phyloP scores from a whole-genome alignment of 176 grass and related monocot species.

The Zea mays region Zm-B73-REFERENCE-NAM-5.0 NC_050099.1:183246501-183247000 shows the following conservation, averaged over 20 bases:
- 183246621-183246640: neutral
- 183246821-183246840: neutral
- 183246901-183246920: no score
- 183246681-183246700: neutral
- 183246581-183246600: slow-evolving; percentile 9
- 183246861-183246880: slow-evolving; percentile 10
- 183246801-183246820: slow-evolving; percentile 9
- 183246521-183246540: slow-evolving; percentile 13
- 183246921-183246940: no score
- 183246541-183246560: neutral
- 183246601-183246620: neutral
- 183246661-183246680: slow-evolving; percentile 2
- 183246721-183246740: slow-evolving; percentile 14
- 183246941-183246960: no score
- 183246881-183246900: no score
- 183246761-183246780: neutral
- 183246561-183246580: slow-evolving; percentile 22
- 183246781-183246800: slow-evolving; percentile 16
- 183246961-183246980: no score
- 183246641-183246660: neutral
- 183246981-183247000: no score
- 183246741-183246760: neutral
- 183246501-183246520: slow-evolving; percentile 18
- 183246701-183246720: neutral
- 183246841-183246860: slow-evolving; percentile 8